Percentiles rank a stretch among this genome's conserved stretches.
Evolutionary conservation across 306 rosid genomes (phyloP).

Genomic region (Gastrolobium villosum): DNA sequence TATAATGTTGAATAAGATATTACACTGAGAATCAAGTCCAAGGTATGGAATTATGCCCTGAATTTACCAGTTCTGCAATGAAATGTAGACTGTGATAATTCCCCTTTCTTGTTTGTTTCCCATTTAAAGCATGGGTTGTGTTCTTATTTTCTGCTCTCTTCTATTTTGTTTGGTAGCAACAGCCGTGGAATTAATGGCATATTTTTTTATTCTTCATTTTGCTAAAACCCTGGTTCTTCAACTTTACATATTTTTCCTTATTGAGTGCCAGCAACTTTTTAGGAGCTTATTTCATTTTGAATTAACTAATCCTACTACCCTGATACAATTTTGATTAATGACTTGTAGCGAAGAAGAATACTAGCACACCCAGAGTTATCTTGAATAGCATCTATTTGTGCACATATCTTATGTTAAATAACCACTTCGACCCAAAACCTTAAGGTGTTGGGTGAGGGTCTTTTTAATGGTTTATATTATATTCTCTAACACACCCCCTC

Average conservation of each 20-base stretch:
- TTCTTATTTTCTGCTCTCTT: constrained; percentile 10
- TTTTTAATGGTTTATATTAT: too few species aligned
- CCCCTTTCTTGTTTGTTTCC: neutral
- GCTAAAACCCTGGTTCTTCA: constrained; percentile 4
- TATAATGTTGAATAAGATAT: constrained; percentile 15
- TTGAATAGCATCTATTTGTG: neutral
- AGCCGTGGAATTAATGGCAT: constrained; percentile 28
- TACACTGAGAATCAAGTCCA: constrained; percentile 10
- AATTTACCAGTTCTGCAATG: constrained; percentile 25
- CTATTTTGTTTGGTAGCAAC: neutral
- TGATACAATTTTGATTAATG: neutral
- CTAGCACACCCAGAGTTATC: neutral
- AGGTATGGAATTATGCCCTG: neutral
- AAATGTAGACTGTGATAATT: constrained; percentile 3
- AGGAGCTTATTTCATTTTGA: constrained; percentile 9
- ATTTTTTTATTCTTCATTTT: constrained; percentile 6
- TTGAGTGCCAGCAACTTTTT: neutral
- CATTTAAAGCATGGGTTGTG: constrained; percentile 14
- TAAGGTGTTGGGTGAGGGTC: too few species aligned
- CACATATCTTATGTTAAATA: constrained; percentile 26
- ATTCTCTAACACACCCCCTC: too few species aligned
- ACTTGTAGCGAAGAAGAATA: neutral
- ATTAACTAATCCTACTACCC: neutral
- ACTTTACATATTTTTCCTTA: neutral
- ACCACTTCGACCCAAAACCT: too few species aligned